These are phyloP conservation scores for Oryza australiensis DNA, from an alignment of 176 grass and related monocot genomes.

Conservation along the genomic window DNA sequence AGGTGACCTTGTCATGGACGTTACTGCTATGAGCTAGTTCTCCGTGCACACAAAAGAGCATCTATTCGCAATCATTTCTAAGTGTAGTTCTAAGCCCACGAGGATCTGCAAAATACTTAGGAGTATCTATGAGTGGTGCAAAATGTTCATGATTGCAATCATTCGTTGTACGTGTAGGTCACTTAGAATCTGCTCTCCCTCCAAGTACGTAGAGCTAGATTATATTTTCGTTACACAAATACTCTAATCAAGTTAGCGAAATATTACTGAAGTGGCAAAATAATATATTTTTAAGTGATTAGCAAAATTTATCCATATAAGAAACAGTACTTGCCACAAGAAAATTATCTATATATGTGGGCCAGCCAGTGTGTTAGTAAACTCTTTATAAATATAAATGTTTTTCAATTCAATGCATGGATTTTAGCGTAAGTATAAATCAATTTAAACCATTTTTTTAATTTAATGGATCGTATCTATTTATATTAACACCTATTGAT, in stretches of 20 bases:
- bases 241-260: background rate
- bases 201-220: background rate
- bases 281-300: background rate
- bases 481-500: no score
- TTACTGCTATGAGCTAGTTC: background rate
- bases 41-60: background rate
- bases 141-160: conserved; percentile 43
- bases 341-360: background rate
- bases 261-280: background rate
- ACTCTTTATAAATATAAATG: background rate
- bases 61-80: conserved; percentile 27
- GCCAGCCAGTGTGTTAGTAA: background rate
- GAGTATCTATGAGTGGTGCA: conserved; percentile 10
- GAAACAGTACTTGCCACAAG: background rate
- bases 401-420: no score
- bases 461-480: no score
- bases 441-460: no score
- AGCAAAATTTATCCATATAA: background rate
- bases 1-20: background rate
- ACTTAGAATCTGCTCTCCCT: conserved; percentile 1
- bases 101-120: conserved; percentile 22
- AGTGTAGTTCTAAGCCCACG: conserved; percentile 26
- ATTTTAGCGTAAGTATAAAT: no score
- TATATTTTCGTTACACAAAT: background rate
- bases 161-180: background rate